phyloP scores from a whole-genome alignment of 805 yeast species.

The Saturnispora sanitii region DNA sequence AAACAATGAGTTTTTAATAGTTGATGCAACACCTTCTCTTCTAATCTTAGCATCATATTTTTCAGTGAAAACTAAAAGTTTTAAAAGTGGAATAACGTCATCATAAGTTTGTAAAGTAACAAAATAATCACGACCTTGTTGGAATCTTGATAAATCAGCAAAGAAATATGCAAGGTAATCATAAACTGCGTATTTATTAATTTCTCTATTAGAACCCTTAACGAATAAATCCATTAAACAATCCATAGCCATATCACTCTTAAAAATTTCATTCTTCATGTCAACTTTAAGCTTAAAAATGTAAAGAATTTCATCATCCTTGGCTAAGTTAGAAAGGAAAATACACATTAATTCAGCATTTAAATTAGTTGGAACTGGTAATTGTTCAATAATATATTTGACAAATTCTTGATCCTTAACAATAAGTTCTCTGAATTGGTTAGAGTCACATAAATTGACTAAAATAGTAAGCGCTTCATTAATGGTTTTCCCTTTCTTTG shows the following conservation, averaged over 20 bases:
- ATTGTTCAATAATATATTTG: conserved; percentile 37
- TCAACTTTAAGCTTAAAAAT: conserved; percentile 34
- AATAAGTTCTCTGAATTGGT: conserved; percentile 49
- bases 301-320: conserved; percentile 52
- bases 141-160: conserved; percentile 78
- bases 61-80: conserved; percentile 73
- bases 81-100: conserved; percentile 68
- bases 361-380: conserved; percentile 46
- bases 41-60: conserved; percentile 67
- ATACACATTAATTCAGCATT: conserved; percentile 80
- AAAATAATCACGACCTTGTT: conserved; percentile 67
- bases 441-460: conserved; percentile 73
- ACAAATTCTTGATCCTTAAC: conserved; percentile 54
- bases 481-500: conserved; percentile 42
- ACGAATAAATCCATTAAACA: conserved; percentile 85
- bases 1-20: conserved; percentile 82
- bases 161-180: conserved; percentile 84
- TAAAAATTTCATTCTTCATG: conserved; percentile 37
- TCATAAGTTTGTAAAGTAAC: conserved; percentile 66
- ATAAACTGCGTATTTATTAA: conserved; percentile 63
- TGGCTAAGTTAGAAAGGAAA: conserved; percentile 76
- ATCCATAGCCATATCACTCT: conserved; percentile 52
- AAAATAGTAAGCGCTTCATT: conserved; percentile 68
- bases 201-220: conserved; percentile 62
- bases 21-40: conserved; percentile 87